A percentile compares a stretch with the other conserved stretches of the same genome.
Evolutionary conservation across 192 early-diverging fungal genomes (phyloP).

Genomic region (Oehlia diaphana): DNA sequence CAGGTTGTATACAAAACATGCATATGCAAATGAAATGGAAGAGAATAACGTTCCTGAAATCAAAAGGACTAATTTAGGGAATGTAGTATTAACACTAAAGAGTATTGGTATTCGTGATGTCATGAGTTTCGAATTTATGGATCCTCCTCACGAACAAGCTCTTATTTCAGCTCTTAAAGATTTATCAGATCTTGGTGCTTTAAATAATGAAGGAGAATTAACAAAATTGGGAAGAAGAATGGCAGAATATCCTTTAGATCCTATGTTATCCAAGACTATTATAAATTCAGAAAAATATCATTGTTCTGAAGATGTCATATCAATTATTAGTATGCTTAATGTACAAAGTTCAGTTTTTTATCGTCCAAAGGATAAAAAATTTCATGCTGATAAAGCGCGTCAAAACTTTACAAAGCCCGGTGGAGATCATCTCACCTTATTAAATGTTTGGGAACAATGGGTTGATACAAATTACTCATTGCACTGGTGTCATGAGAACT

Average conservation of each 20-base stretch:
- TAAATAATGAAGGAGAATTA: conserved; percentile 90
- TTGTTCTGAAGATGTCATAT: conserved; percentile 91
- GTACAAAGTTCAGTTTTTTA: conserved; percentile 81
- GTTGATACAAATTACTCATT: conserved; percentile 87
- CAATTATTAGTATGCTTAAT: conserved; percentile 92
- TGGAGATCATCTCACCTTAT: conserved; percentile 91
- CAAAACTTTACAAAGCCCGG: conserved; percentile 87
- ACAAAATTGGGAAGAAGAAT: conserved; percentile 96
- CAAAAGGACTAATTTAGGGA: conserved; percentile 90
- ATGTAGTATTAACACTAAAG: conserved; percentile 89
- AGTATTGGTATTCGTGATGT: conserved; percentile 97
- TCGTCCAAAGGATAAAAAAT: conserved; percentile 88
- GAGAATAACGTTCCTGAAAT: conserved; percentile 97
- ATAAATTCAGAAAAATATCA: conserved; percentile 89
- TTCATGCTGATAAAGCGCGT: conserved; percentile 91
- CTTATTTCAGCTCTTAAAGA: conserved; percentile 91
- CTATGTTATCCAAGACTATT: conserved; percentile 90
- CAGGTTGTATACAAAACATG: conserved; percentile 90
- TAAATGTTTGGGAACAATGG: conserved; percentile 93
- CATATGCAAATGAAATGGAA: conserved; percentile 91
- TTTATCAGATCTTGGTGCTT: conserved; percentile 86
- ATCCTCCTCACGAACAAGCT: conserved; percentile 92
- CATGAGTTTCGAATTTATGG: conserved; percentile 98
- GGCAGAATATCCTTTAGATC: conserved; percentile 98
- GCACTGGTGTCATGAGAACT: conserved; percentile 98